Conservation (phyloP, 345 rosid species). For the Rhodomyrtus tomentosa region DNA sequence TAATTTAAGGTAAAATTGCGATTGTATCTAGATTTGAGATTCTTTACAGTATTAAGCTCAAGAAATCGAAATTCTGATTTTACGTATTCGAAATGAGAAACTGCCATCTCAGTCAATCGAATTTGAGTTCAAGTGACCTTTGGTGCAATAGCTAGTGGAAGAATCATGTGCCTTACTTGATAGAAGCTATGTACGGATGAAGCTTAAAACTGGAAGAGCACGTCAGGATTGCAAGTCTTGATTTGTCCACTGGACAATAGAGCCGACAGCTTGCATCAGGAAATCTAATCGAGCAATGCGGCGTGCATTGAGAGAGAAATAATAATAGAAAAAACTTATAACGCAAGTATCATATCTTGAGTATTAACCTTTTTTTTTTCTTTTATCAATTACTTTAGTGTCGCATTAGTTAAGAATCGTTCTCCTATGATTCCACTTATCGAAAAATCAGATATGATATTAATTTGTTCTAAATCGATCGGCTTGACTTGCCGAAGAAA, state of each 20-base stretch:
- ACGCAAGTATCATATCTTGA: fast-evolving
- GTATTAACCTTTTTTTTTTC: neutral
- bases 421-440: neutral
- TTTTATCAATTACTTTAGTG: neutral
- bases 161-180: neutral
- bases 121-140: neutral
- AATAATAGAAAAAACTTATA: neutral
- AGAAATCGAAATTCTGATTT: too few relatives aligned
- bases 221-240: neutral
- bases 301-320: neutral
- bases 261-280: neutral
- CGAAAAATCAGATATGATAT: fast-evolving
- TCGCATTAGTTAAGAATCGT: too few relatives aligned
- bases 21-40: too few relatives aligned
- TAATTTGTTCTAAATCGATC: neutral
- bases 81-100: too few relatives aligned
- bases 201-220: neutral
- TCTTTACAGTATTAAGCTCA: too few relatives aligned
- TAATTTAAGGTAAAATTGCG: too few relatives aligned
- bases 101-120: too few relatives aligned
- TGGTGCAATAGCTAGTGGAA: neutral
- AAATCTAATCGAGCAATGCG: neutral
- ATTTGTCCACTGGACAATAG: neutral
- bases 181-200: neutral
- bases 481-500: neutral